Percentiles rank a stretch among this genome's conserved stretches.
phyloP scores from a whole-genome alignment of 2,329 filamentous ascomycete genomes.

The Nothophaeocryptopus gaeumannii region DNA sequence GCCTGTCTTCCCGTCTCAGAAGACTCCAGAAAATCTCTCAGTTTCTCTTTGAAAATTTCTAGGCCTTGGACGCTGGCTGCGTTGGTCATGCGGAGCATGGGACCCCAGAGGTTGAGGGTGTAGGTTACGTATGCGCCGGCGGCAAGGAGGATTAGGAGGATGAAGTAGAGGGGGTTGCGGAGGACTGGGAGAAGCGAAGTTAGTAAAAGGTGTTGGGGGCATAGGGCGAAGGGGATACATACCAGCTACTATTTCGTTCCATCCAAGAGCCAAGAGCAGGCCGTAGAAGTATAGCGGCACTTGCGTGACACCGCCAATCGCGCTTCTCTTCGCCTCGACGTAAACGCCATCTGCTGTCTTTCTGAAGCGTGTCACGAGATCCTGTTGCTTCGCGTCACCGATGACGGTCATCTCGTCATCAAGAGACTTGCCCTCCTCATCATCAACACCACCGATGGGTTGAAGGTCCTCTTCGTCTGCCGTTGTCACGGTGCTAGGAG shows the following conservation, averaged over 20 bases:
- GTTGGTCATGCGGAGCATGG: slow-evolving; percentile 92
- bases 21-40: slow-evolving; percentile 84
- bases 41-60: slow-evolving; percentile 85
- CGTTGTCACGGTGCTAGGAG: slow-evolving; percentile 69
- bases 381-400: slow-evolving; percentile 82
- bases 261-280: slow-evolving; percentile 84
- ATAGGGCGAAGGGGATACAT: slow-evolving; percentile 43
- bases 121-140: slow-evolving; percentile 85
- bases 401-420: slow-evolving; percentile 97
- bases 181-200: slow-evolving; percentile 59
- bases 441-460: slow-evolving; percentile 90
- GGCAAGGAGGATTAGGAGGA: slow-evolving; percentile 75
- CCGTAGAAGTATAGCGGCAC: slow-evolving; percentile 94
- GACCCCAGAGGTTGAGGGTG: slow-evolving; percentile 90
- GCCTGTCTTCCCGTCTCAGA: slow-evolving; percentile 83
- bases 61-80: slow-evolving; percentile 82
- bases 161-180: slow-evolving; percentile 88
- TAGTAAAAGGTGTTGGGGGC: slow-evolving; percentile 10
- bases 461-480: slow-evolving; percentile 87
- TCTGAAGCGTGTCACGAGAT: slow-evolving; percentile 92
- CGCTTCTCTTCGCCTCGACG: slow-evolving; percentile 94
- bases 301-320: slow-evolving; percentile 91
- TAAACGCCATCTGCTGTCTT: slow-evolving; percentile 98
- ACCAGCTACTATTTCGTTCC: slow-evolving; percentile 97
- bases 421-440: slow-evolving; percentile 80